Conservation (phyloP, 2,329 filamentous ascomycete genomes). For the Golovinomyces cichoracearum region DNA sequence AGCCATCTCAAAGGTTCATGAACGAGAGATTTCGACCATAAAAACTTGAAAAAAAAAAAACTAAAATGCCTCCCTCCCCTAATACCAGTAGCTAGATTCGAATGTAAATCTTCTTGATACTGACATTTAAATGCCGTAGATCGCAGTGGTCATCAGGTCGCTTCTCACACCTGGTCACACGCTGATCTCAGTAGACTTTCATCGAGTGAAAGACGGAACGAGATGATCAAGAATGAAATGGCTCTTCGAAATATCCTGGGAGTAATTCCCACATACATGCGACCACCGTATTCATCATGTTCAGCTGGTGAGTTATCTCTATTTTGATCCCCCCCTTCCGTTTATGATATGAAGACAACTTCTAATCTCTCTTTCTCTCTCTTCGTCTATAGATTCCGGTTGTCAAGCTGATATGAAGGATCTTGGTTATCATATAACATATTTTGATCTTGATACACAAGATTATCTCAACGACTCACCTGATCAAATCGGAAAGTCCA, state of each 20-base stretch:
- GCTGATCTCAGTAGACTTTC: slow-evolving; percentile 21
- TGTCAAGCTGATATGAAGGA: slow-evolving; percentile 16
- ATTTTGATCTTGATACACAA: slow-evolving; percentile 24
- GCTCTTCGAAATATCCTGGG: slow-evolving; percentile 27
- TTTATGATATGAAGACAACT: too few species aligned
- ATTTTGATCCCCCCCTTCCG: too few species aligned
- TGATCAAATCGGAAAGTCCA: slow-evolving; percentile 20
- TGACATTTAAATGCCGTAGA: too few species aligned
- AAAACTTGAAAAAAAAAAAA: too few species aligned
- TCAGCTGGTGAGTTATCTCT: slow-evolving; percentile 7
- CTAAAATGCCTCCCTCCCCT: too few species aligned
- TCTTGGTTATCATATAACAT: slow-evolving; percentile 23
- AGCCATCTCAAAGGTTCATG: too few species aligned
- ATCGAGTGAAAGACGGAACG: slow-evolving; percentile 19
- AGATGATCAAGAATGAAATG: slow-evolving; percentile 28
- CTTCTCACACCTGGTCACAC: slow-evolving; percentile 30
- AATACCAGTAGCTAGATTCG: too few species aligned
- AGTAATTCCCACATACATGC: slow-evolving; percentile 28
- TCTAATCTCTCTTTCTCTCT: too few species aligned
- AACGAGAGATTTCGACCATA: too few species aligned
- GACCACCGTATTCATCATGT: slow-evolving; percentile 21
- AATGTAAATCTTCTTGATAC: too few species aligned
- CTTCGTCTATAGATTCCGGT: slow-evolving; percentile 7
- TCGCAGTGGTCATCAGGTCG: slow-evolving; percentile 30
- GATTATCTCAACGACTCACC: slow-evolving; percentile 23